Evolutionary conservation across 2,329 filamentous ascomycete genomes (phyloP).

Genomic region (Apiospora hydei): DNA sequence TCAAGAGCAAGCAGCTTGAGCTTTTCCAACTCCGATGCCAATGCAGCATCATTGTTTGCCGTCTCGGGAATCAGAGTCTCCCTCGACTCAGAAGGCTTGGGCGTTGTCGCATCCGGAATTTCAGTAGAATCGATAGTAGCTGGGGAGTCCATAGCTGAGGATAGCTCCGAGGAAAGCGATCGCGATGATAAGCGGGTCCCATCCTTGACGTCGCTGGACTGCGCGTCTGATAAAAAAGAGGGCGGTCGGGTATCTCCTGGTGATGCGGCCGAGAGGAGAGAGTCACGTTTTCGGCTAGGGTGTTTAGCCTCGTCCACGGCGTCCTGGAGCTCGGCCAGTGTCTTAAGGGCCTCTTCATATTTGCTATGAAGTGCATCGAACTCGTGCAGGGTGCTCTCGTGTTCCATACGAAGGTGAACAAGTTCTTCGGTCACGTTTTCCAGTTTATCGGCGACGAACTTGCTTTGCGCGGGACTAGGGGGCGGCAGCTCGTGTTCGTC

Average conservation of each 20-base stretch:
- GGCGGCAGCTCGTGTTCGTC: slow-evolving; percentile 52
- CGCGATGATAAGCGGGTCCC: slow-evolving; percentile 77
- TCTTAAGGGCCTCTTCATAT: slow-evolving; percentile 87
- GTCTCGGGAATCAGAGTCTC: slow-evolving; percentile 46
- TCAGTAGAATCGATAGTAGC: slow-evolving; percentile 62
- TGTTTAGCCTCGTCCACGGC: slow-evolving; percentile 80
- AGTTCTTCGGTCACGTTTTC: slow-evolving; percentile 92
- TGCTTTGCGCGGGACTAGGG: slow-evolving; percentile 79
- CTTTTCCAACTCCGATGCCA: slow-evolving; percentile 72
- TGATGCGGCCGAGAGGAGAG: slow-evolving; percentile 61
- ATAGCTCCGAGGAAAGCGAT: slow-evolving; percentile 93
- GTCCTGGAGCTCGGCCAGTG: slow-evolving; percentile 86
- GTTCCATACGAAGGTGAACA: slow-evolving; percentile 86
- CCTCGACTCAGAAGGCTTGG: slow-evolving; percentile 51
- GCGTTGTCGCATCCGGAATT: slow-evolving; percentile 63
- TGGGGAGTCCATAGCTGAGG: slow-evolving; percentile 81
- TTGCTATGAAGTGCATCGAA: slow-evolving; percentile 84
- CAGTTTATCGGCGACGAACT: slow-evolving; percentile 90
- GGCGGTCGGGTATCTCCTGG: slow-evolving; percentile 65
- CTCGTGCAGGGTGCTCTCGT: slow-evolving; percentile 83
- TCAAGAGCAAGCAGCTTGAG: slow-evolving; percentile 75
- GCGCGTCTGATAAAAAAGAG: slow-evolving; percentile 85
- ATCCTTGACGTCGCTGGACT: slow-evolving; percentile 75
- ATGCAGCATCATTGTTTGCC: slow-evolving; percentile 48
- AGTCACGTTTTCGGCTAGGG: slow-evolving; percentile 60